Conservation (phyloP, 345 rosid species). For the Zanthoxylum bungeanum region DNA sequence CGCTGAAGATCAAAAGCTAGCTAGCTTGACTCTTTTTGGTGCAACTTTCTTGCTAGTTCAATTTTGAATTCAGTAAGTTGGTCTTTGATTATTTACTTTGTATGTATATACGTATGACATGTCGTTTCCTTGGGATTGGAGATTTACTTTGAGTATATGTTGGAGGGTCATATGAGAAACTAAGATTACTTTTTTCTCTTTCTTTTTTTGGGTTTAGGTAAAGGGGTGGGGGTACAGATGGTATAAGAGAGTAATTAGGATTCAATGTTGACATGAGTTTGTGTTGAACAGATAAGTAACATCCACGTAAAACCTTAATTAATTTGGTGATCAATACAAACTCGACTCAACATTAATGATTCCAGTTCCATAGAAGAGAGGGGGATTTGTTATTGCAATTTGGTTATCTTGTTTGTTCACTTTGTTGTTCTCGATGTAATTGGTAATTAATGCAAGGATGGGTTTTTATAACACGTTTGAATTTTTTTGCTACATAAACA, state of each 20-base stretch:
- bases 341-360: too few relatives aligned
- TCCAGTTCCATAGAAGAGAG: conserved; percentile 42
- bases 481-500: background rate
- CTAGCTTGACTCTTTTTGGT: conserved; percentile 18
- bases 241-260: too few relatives aligned
- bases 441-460: background rate
- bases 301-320: too few relatives aligned
- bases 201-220: conserved; percentile 15
- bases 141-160: conserved; percentile 19
- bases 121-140: conserved; percentile 19
- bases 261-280: too few relatives aligned
- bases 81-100: conserved; percentile 19
- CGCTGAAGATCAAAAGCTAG: conserved; percentile 26
- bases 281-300: too few relatives aligned
- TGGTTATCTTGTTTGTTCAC: conserved; percentile 12
- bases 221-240: conserved; percentile 22
- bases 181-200: conserved; percentile 16
- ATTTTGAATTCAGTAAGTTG: conserved; percentile 37
- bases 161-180: conserved; percentile 19
- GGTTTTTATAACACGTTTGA: background rate
- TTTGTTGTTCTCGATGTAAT: conserved; percentile 1
- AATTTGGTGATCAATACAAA: too few relatives aligned
- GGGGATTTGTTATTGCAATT: conserved; percentile 36
- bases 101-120: conserved; percentile 35
- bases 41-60: conserved; percentile 29